phyloP scores from a whole-genome alignment of 352 stramenopile species.

The Pythium diclinum region DNA sequence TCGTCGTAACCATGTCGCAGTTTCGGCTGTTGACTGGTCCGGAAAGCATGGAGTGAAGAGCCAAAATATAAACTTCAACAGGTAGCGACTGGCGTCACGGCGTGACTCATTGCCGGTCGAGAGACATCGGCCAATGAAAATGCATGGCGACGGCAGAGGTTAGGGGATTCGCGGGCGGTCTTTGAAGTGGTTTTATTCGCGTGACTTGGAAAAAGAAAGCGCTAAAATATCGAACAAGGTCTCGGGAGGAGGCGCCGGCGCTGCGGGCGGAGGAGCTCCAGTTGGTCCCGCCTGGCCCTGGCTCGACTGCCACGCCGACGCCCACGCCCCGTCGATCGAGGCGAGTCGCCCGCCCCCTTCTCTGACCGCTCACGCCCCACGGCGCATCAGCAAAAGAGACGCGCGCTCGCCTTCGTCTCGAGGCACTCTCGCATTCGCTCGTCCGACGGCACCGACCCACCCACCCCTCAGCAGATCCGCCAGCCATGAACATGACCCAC shows the following conservation, averaged over 20 bases:
- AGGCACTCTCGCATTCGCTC: slow-evolving; percentile 11
- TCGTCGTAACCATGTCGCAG: slow-evolving; percentile 18
- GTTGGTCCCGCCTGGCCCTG: neutral
- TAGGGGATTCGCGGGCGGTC: slow-evolving; percentile 16
- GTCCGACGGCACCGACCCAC: slow-evolving; percentile 7
- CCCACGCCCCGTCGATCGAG: neutral
- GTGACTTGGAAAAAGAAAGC: slow-evolving; percentile 20
- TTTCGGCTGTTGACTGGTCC: slow-evolving; percentile 1
- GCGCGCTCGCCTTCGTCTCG: neutral
- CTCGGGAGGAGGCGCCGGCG: slow-evolving; percentile 2
- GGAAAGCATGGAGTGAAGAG: slow-evolving; percentile 1
- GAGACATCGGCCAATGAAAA: slow-evolving; percentile 23
- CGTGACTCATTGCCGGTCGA: slow-evolving; percentile 22
- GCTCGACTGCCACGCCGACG: neutral
- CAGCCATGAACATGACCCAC: slow-evolving; percentile 5
- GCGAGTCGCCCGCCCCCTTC: neutral
- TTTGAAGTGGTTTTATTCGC: slow-evolving; percentile 32
- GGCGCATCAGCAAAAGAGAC: slow-evolving; percentile 28
- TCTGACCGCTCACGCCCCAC: slow-evolving; percentile 11
- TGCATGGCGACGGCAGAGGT: slow-evolving; percentile 5
- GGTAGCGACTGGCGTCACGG: slow-evolving; percentile 20
- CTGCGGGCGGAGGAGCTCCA: neutral
- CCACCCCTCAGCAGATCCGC: neutral
- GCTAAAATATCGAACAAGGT: slow-evolving; percentile 21
- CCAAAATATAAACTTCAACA: slow-evolving; percentile 14